phyloP scores from a whole-genome alignment of 768 basidiomycete species.

The Tylopilus subfusipes region DNA sequence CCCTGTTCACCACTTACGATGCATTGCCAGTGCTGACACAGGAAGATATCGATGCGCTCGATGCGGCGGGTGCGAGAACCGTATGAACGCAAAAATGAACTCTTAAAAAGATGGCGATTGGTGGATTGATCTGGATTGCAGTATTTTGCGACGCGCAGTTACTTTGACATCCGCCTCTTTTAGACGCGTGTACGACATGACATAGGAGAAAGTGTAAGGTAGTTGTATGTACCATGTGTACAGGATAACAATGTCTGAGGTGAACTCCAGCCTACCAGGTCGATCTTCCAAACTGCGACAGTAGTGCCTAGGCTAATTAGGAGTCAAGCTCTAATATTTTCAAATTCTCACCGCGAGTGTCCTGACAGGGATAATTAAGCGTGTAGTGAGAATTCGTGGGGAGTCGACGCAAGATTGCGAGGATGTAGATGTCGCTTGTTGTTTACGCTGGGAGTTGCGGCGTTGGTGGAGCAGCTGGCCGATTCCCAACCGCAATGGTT shows the following conservation, averaged over 20 bases:
- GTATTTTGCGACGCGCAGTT: conserved; percentile 7
- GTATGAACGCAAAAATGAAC: neutral
- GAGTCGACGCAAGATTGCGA: too few species aligned
- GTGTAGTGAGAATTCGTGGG: too few species aligned
- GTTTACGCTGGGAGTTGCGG: too few species aligned
- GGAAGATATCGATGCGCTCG: conserved; percentile 53
- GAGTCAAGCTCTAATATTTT: too few species aligned
- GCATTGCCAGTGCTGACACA: conserved; percentile 41
- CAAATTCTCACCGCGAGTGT: too few species aligned
- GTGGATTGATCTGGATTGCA: conserved; percentile 1
- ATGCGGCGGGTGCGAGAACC: conserved; percentile 46
- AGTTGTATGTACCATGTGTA: neutral
- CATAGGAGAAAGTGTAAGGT: neutral
- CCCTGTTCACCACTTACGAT: too few species aligned
- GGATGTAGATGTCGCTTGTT: too few species aligned
- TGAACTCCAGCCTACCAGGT: neutral
- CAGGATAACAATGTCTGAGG: neutral
- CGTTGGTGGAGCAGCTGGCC: too few species aligned
- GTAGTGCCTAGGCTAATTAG: too few species aligned
- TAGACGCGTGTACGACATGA: neutral
- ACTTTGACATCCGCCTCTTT: conserved; percentile 7
- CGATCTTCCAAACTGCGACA: neutral
- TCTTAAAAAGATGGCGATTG: neutral
- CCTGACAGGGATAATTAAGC: neutral
- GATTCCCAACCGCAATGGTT: too few species aligned